Conservation (phyloP, 2,329 filamentous ascomycete genomes). For the Beauveria bassiana region DNA sequence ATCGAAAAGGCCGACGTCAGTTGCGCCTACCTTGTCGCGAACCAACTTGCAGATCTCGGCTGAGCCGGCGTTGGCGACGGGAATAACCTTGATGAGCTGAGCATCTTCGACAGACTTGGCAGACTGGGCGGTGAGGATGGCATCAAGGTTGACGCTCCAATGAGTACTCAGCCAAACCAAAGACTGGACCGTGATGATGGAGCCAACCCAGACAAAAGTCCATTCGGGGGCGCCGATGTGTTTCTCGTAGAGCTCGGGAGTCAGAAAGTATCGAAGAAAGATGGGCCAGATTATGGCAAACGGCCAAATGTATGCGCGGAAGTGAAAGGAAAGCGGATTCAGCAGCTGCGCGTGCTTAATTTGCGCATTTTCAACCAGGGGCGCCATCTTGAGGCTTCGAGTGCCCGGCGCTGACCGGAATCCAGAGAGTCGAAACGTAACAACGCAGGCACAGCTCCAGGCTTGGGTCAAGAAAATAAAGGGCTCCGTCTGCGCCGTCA, state of each 20-base stretch:
- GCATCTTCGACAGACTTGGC: constrained; percentile 66
- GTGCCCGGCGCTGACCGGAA: constrained; percentile 1
- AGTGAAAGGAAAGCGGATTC: constrained; percentile 70
- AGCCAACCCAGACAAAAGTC: constrained; percentile 91
- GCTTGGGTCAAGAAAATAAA: background rate
- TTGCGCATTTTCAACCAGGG: constrained; percentile 85
- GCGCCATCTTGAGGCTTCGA: constrained; percentile 45
- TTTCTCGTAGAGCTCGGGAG: constrained; percentile 74
- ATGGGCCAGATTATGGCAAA: constrained; percentile 87
- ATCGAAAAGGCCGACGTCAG: background rate
- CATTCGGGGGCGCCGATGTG: constrained; percentile 93
- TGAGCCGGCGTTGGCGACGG: constrained; percentile 78
- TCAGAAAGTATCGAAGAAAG: constrained; percentile 83
- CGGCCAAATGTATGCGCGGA: constrained; percentile 89
- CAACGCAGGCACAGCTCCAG: background rate
- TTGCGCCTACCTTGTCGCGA: constrained; percentile 55
- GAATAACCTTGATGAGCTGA: constrained; percentile 84
- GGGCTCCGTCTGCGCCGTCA: background rate
- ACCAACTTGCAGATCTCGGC: constrained; percentile 80
- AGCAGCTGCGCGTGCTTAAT: constrained; percentile 83
- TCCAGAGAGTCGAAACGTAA: background rate
- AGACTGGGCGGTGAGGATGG: constrained; percentile 69
- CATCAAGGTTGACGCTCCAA: constrained; percentile 87
- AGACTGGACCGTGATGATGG: constrained; percentile 80
- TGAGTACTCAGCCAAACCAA: constrained; percentile 93